phyloP scores from a whole-genome alignment of 1,284 basidiomycete species.

The Phlebopus sp. region DNA sequence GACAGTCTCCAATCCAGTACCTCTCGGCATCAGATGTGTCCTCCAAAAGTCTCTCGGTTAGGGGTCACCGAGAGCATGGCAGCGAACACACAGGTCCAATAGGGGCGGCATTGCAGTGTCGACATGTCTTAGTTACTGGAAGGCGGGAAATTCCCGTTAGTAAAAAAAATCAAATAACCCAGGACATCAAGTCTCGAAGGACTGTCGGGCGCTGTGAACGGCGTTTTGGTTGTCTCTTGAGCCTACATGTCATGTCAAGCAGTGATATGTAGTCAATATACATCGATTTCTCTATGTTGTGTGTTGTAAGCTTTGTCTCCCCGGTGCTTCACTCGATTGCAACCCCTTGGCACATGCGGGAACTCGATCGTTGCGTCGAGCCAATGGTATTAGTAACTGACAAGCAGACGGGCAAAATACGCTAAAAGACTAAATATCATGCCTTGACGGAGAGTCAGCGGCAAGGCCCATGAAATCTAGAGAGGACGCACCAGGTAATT shows the following conservation, averaged over 20 bases:
- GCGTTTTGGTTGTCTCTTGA: slow-evolving; percentile 14
- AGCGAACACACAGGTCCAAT: not conserved
- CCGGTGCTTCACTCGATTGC: too few species aligned
- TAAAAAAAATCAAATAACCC: slow-evolving; percentile 37
- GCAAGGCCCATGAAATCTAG: not conserved
- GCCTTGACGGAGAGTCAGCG: slow-evolving; percentile 19
- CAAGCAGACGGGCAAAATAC: not conserved
- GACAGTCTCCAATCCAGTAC: too few species aligned
- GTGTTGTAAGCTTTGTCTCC: too few species aligned
- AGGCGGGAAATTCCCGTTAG: slow-evolving; percentile 27
- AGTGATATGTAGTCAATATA: slow-evolving; percentile 30
- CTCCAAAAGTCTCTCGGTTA: not conserved
- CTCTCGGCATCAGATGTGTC: too few species aligned
- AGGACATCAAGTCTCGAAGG: slow-evolving; percentile 31
- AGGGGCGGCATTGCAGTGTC: slow-evolving; percentile 3
- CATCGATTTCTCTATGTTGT: not conserved
- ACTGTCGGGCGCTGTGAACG: slow-evolving; percentile 4
- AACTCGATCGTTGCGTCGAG: not conserved
- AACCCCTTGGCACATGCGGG: too few species aligned
- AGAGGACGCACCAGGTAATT: slow-evolving; percentile 59
- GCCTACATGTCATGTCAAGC: slow-evolving; percentile 36
- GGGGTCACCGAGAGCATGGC: slow-evolving; percentile 3
- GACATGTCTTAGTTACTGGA: slow-evolving; percentile 20
- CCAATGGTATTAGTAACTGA: not conserved
- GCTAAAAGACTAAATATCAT: slow-evolving; percentile 11